phyloP scores from a whole-genome alignment of 2,329 filamentous ascomycete genomes.

The Cladosporium sp. region DNA sequence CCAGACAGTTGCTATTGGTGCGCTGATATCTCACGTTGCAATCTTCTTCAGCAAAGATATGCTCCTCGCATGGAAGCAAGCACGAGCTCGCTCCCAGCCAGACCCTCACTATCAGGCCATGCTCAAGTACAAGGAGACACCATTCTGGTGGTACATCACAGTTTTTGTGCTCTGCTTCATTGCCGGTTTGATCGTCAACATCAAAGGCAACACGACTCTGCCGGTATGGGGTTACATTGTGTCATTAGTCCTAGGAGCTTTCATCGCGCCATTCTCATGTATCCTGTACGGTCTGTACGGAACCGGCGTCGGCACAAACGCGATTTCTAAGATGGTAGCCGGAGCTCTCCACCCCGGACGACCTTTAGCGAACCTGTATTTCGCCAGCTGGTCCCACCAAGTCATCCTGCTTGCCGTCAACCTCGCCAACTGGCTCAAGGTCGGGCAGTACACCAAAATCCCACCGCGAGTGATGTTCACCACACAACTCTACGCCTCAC shows the following conservation, averaged over 20 bases:
- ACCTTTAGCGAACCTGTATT: constrained; percentile 56
- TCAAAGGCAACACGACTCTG: constrained; percentile 31
- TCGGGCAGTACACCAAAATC: constrained; percentile 57
- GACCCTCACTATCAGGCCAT: constrained; percentile 48
- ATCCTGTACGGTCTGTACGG: constrained; percentile 36
- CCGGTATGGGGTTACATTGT: constrained; percentile 33
- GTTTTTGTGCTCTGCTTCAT: constrained; percentile 30
- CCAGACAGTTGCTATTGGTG: constrained; percentile 14
- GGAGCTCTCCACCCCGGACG: constrained; percentile 49
- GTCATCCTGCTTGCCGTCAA: constrained; percentile 50
- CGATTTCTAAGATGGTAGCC: constrained; percentile 55
- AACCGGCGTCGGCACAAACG: constrained; percentile 56
- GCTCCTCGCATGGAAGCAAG: constrained; percentile 13
- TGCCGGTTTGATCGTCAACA: constrained; percentile 24
- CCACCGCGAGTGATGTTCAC: constrained; percentile 53
- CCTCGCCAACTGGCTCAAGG: constrained; percentile 52
- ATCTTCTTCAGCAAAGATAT: constrained; percentile 12
- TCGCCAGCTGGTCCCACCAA: constrained; percentile 56
- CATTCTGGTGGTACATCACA: constrained; percentile 34
- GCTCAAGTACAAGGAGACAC: constrained; percentile 49
- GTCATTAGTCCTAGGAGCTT: constrained; percentile 7
- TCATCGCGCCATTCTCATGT: constrained; percentile 15
- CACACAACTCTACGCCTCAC: constrained; percentile 54
- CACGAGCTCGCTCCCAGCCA: not conserved
- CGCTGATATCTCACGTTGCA: constrained; percentile 14